Percentiles rank a stretch among this genome's conserved stretches.
These are phyloP conservation scores for Malassezia psittaci DNA, from an alignment of 1,284 basidiomycete species.

Conservation along the genomic window DNA sequence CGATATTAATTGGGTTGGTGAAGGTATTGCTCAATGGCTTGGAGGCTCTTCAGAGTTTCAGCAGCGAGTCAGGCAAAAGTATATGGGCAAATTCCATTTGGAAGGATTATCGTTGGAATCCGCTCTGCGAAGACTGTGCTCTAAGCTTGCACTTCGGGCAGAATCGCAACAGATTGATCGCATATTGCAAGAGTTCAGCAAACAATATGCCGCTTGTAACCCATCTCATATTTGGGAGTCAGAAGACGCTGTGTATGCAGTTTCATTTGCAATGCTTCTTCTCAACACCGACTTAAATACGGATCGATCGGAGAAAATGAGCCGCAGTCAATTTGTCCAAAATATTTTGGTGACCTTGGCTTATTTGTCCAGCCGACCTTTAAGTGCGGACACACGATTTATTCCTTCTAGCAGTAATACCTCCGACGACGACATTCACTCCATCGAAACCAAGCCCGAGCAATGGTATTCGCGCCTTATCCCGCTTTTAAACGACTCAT, in stretches of 20 bases:
- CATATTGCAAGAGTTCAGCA: constrained; percentile 80
- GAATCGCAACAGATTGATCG: constrained; percentile 97
- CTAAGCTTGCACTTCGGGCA: constrained; percentile 81
- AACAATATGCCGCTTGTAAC: constrained; percentile 83
- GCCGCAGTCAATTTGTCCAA: constrained; percentile 77
- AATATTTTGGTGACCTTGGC: constrained; percentile 75
- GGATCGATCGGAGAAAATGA: constrained; percentile 79
- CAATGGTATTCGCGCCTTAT: no score
- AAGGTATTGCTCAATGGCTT: not conserved
- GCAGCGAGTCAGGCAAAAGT: constrained; percentile 58
- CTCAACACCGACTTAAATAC: constrained; percentile 96
- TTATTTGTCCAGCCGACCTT: not conserved
- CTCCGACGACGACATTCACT: not conserved
- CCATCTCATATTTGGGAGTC: constrained; percentile 67
- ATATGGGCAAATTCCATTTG: constrained; percentile 86
- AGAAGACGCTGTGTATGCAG: constrained; percentile 76
- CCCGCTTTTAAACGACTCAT: no score
- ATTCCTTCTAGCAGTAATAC: not conserved
- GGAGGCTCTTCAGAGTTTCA: not conserved
- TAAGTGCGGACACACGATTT: not conserved
- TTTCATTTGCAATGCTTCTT: constrained; percentile 81
- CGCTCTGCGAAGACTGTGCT: constrained; percentile 80
- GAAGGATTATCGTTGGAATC: constrained; percentile 66
- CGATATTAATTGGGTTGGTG: not conserved
- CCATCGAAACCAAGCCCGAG: no score